phyloP scores from a whole-genome alignment of 257 asterid species.

The Pogostemon cablin region DNA sequence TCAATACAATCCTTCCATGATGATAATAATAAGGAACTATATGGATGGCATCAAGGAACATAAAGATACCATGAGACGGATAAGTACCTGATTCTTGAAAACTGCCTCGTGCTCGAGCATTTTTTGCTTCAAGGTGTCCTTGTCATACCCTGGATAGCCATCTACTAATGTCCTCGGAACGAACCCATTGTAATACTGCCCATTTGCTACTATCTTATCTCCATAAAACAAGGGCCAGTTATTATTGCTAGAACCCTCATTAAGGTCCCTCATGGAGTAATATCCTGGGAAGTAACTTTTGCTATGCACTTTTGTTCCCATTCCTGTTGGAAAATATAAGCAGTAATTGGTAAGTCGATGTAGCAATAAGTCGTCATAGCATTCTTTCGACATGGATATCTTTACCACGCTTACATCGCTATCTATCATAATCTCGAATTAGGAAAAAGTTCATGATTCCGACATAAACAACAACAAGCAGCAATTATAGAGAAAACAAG shows the following conservation, averaged over 20 bases:
- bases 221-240: slow-evolving; percentile 75
- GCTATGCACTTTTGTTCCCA: slow-evolving; percentile 81
- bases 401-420: background rate
- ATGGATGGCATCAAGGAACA: background rate
- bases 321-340: slow-evolving; percentile 52
- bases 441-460: background rate
- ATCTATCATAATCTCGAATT: background rate
- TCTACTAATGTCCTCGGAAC: slow-evolving; percentile 49
- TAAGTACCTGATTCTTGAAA: slow-evolving; percentile 79
- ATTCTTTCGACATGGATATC: no score
- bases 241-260: slow-evolving; percentile 77
- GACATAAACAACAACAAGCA: no score
- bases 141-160: slow-evolving; percentile 58
- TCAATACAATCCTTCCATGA: no score
- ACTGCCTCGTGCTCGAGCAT: slow-evolving; percentile 96
- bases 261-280: slow-evolving; percentile 86
- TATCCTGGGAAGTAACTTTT: slow-evolving; percentile 67
- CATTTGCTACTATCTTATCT: slow-evolving; percentile 53
- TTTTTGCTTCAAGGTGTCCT: slow-evolving; percentile 78
- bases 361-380: no score
- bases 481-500: background rate
- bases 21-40: no score
- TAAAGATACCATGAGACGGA: slow-evolving; percentile 15
- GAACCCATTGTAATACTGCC: slow-evolving; percentile 69
- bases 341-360: background rate